phyloP scores from a whole-genome alignment of 805 yeast species.

The Nakazawaea siamensis region DNA sequence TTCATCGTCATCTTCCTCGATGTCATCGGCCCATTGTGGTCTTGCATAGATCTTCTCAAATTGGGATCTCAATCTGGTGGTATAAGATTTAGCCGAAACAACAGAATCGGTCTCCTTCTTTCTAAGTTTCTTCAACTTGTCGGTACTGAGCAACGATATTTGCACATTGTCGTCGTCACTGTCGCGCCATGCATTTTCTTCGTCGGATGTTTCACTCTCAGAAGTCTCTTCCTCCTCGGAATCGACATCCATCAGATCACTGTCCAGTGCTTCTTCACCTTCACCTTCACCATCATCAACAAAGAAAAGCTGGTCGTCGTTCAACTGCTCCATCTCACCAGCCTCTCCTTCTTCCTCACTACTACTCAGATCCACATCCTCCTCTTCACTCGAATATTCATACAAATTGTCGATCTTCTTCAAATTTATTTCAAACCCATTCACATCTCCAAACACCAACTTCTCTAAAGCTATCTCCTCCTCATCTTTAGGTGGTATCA shows the following conservation, averaged over 20 bases:
- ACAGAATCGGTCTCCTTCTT: conserved; percentile 31
- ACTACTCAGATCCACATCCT: conserved; percentile 34
- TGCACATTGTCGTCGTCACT: conserved; percentile 78
- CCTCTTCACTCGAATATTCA: conserved; percentile 34
- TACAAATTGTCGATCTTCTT: conserved; percentile 51
- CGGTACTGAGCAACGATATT: conserved; percentile 51
- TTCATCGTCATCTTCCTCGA: conserved; percentile 31
- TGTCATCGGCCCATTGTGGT: conserved; percentile 73
- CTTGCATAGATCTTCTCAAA: conserved; percentile 64
- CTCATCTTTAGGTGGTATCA: conserved; percentile 65
- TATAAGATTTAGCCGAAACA: conserved; percentile 24
- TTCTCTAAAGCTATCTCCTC: conserved; percentile 78
- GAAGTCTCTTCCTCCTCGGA: conserved; percentile 21
- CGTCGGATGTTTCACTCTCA: conserved; percentile 21
- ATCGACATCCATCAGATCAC: conserved; percentile 20
- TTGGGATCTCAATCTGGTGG: conserved; percentile 44
- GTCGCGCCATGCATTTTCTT: conserved; percentile 69
- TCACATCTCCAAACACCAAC: conserved; percentile 83
- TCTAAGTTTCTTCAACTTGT: conserved; percentile 66
- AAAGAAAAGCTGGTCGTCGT: conserved; percentile 45
- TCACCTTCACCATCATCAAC: conserved; percentile 38
- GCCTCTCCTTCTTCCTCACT: conserved; percentile 29
- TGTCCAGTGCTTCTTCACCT: conserved; percentile 9
- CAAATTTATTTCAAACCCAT: conserved; percentile 61
- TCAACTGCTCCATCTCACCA: conserved; percentile 32